Conservation (phyloP, 106 monocot genomes). For the Dioscorea alata region DNA sequence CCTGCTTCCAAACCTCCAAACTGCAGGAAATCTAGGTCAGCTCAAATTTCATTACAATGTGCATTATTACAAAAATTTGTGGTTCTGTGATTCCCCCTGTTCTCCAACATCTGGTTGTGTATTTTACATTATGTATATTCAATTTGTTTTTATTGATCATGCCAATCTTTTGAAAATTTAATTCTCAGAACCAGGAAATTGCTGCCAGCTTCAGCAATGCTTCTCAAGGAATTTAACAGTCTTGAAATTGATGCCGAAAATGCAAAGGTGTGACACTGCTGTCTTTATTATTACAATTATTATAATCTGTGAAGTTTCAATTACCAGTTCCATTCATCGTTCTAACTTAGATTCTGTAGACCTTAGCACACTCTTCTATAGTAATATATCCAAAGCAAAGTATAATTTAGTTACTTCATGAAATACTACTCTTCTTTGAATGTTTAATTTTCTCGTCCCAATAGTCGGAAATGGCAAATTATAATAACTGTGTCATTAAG, state of each 20-base stretch:
- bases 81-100: too few species aligned
- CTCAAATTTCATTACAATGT: neutral
- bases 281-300: neutral
- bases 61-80: too few species aligned
- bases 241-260: conserved; percentile 35
- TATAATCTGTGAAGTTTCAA: too few species aligned
- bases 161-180: too few species aligned
- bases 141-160: too few species aligned
- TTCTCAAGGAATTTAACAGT: conserved; percentile 43
- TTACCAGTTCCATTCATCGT: neutral
- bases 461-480: too few species aligned
- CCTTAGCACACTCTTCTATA: neutral
- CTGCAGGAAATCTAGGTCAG: conserved; percentile 36
- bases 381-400: neutral
- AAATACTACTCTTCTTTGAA: neutral
- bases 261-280: conserved; percentile 26
- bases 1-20: conserved; percentile 12
- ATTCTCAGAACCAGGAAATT: conserved; percentile 35
- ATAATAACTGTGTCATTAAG: too few species aligned
- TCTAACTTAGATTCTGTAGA: neutral
- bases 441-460: neutral
- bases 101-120: too few species aligned
- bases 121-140: too few species aligned
- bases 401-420: neutral
- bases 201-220: conserved; percentile 45